phyloP scores from a whole-genome alignment of 208 protist genomes.

The Phytomonas francai region DNA sequence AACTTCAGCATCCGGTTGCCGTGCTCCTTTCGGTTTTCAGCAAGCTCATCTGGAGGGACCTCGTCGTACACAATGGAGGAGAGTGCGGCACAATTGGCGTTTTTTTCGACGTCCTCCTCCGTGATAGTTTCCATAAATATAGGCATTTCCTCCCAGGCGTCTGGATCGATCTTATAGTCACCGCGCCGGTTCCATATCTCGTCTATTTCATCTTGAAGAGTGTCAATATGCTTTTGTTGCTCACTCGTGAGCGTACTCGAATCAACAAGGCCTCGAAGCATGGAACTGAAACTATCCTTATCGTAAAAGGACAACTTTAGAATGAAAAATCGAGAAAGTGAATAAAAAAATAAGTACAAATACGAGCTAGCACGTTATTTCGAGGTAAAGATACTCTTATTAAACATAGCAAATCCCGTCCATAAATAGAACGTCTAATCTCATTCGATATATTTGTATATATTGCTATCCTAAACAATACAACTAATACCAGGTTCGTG shows the following conservation, averaged over 20 bases:
- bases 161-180: constrained; percentile 77
- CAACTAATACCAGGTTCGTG: constrained; percentile 81
- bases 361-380: neutral
- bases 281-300: constrained; percentile 4
- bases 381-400: neutral
- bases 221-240: constrained; percentile 59
- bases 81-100: constrained; percentile 63
- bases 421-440: neutral
- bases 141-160: constrained; percentile 83
- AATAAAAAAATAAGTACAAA: constrained; percentile 6
- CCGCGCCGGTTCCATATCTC: constrained; percentile 82
- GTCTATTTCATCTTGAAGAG: constrained; percentile 76
- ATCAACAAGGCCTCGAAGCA: constrained; percentile 42
- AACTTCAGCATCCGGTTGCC: constrained; percentile 72
- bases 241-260: constrained; percentile 33
- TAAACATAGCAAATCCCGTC: neutral
- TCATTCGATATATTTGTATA: neutral
- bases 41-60: constrained; percentile 69
- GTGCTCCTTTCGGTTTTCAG: constrained; percentile 80
- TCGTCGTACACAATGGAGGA: constrained; percentile 85
- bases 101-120: constrained; percentile 75
- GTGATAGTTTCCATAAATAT: constrained; percentile 87
- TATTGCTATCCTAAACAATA: neutral
- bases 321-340: constrained; percentile 7
- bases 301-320: neutral